Evolutionary conservation across 2,329 filamentous ascomycete genomes (phyloP).

Genomic region (Dothideomycetes sp.): DNA sequence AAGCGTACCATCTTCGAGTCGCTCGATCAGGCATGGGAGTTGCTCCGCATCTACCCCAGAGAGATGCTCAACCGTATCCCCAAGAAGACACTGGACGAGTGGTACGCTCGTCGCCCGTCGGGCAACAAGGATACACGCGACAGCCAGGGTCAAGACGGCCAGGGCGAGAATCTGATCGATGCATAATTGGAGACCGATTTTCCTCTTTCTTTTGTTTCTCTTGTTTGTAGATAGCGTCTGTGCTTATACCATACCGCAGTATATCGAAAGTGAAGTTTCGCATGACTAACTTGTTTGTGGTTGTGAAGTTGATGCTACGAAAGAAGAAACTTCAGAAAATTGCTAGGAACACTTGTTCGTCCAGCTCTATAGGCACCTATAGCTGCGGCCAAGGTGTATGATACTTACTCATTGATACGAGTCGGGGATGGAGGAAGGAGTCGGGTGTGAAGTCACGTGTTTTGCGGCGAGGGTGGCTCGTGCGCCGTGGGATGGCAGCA

Average conservation of each 20-base stretch:
- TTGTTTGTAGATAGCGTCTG: slow-evolving; percentile 11
- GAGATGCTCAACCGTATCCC: slow-evolving; percentile 82
- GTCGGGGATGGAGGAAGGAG: no score
- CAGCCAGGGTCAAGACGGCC: slow-evolving; percentile 29
- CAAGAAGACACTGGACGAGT: slow-evolving; percentile 45
- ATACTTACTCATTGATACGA: no score
- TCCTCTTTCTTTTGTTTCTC: slow-evolving; percentile 3
- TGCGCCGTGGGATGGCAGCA: no score
- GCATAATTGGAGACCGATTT: slow-evolving; percentile 10
- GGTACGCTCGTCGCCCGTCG: slow-evolving; percentile 36
- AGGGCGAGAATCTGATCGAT: slow-evolving; percentile 18
- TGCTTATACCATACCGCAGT: slow-evolving; percentile 13
- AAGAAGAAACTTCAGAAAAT: no score
- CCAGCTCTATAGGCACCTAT: no score
- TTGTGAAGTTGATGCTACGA: no score
- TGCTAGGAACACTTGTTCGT: no score
- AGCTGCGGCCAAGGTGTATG: no score
- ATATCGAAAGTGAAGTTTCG: slow-evolving; percentile 2
- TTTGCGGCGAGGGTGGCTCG: slow-evolving; percentile 4
- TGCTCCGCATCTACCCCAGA: slow-evolving; percentile 96
- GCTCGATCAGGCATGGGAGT: slow-evolving; percentile 89
- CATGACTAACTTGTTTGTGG: background rate
- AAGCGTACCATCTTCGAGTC: slow-evolving; percentile 85
- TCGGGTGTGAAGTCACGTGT: background rate
- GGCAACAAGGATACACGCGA: slow-evolving; percentile 38